Conservation (phyloP, 257 asterid genomes). For the Plantago elongata region DNA sequence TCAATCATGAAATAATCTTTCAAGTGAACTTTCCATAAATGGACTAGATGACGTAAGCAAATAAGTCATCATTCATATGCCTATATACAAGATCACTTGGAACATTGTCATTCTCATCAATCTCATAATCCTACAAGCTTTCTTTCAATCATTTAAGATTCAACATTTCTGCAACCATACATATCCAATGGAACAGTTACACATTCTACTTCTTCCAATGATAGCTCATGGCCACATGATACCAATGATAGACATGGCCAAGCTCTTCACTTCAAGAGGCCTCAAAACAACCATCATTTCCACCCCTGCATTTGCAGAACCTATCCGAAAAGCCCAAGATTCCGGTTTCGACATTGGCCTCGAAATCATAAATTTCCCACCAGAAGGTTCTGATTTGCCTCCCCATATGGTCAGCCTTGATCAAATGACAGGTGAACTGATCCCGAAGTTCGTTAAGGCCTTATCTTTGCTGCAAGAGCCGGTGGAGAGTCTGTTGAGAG, state of each 20-base stretch:
- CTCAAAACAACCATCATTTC: slow-evolving; percentile 42
- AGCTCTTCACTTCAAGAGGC: slow-evolving; percentile 43
- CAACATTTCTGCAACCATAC: not conserved
- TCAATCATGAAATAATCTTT: too few species aligned
- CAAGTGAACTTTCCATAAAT: too few species aligned
- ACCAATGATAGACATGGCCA: slow-evolving; percentile 59
- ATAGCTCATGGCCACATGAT: slow-evolving; percentile 63
- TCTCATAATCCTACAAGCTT: too few species aligned
- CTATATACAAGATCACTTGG: too few species aligned
- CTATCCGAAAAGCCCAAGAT: slow-evolving; percentile 20
- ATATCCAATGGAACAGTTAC: slow-evolving; percentile 24
- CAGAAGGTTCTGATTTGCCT: too few species aligned
- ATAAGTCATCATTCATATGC: too few species aligned
- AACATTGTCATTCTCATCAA: too few species aligned
- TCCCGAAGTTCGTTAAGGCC: slow-evolving; percentile 19
- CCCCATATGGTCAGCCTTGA: too few species aligned
- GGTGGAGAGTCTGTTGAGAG: slow-evolving; percentile 29
- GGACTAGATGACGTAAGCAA: too few species aligned
- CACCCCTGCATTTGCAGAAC: slow-evolving; percentile 28
- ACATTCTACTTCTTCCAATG: slow-evolving; percentile 33
- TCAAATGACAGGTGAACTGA: not conserved
- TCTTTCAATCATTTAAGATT: not conserved
- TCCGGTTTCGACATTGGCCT: slow-evolving; percentile 17
- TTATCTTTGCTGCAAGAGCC: slow-evolving; percentile 32
- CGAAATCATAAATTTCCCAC: too few species aligned